These are phyloP conservation scores for Lathyrus oleraceus DNA, from an alignment of 306 rosid species.

Conservation along the genomic window DNA sequence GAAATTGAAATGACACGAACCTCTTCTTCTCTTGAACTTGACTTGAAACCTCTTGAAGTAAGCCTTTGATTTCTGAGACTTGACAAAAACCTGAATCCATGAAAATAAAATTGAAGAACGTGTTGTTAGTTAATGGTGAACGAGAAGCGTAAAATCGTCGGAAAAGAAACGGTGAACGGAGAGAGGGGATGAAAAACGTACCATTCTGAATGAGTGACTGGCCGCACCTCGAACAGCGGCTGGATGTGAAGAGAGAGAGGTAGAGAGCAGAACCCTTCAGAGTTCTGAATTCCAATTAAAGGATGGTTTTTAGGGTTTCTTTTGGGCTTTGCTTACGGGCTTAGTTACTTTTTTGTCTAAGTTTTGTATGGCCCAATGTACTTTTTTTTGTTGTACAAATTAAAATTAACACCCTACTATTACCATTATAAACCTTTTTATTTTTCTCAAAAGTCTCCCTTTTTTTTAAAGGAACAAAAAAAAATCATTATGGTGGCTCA, in stretches of 20 bases:
- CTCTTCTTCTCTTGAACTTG: constrained; percentile 88
- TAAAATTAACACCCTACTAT: neutral
- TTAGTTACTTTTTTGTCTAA: neutral
- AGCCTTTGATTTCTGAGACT: constrained; percentile 68
- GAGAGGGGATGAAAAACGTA: neutral
- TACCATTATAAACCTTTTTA: neutral
- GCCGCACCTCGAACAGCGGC: constrained; percentile 23
- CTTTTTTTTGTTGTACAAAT: neutral
- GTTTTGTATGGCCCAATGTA: neutral
- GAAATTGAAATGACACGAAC: constrained; percentile 18
- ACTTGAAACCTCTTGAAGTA: constrained; percentile 82
- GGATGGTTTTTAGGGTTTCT: constrained; percentile 5
- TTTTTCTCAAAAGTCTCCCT: neutral
- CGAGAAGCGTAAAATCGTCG: no score
- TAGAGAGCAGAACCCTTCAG: neutral
- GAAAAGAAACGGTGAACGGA: neutral
- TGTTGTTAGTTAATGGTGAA: neutral
- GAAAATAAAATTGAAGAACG: neutral
- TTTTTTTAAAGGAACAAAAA: no score
- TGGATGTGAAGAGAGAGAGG: neutral
- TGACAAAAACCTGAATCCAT: constrained; percentile 50
- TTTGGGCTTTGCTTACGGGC: constrained; percentile 2
- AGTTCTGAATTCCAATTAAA: no score
- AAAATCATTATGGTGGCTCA: no score
- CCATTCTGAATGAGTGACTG: constrained; percentile 16